Evolutionary conservation across 352 stramenopile species (phyloP).

Genomic region (Peronospora belbahrii): DNA sequence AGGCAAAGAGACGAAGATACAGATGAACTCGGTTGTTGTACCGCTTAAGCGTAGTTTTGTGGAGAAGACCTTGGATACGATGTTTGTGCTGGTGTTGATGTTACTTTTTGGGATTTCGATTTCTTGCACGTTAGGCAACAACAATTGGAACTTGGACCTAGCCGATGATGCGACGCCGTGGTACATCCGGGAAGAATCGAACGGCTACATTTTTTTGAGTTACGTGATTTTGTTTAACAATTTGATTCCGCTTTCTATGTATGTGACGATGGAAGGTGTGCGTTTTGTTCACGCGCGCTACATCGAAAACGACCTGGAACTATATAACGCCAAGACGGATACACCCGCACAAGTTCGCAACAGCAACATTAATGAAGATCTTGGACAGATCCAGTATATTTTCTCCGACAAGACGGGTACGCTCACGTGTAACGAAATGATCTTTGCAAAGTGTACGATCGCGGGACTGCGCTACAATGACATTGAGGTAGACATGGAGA

Average conservation of each 20-base stretch:
- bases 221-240: constrained; percentile 89
- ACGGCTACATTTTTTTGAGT: constrained; percentile 86
- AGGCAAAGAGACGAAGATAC: constrained; percentile 75
- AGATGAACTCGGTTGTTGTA: constrained; percentile 76
- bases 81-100: constrained; percentile 84
- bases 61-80: constrained; percentile 81
- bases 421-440: constrained; percentile 84
- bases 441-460: constrained; percentile 90
- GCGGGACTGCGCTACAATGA: constrained; percentile 88
- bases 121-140: constrained; percentile 75
- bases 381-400: constrained; percentile 87
- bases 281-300: constrained; percentile 80
- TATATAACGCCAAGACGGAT: constrained; percentile 68
- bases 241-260: constrained; percentile 83
- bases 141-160: constrained; percentile 73
- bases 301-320: constrained; percentile 81
- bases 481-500: constrained; percentile 48
- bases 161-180: constrained; percentile 43
- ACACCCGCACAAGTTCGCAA: constrained; percentile 77
- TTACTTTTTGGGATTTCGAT: constrained; percentile 82
- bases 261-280: constrained; percentile 87
- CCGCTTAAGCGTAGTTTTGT: constrained; percentile 83
- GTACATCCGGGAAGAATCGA: constrained; percentile 60
- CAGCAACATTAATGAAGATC: constrained; percentile 86
- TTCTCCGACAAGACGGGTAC: constrained; percentile 88